Conservation (phyloP, 83 land plant genomes). For the Picea engelmannii region DNA sequence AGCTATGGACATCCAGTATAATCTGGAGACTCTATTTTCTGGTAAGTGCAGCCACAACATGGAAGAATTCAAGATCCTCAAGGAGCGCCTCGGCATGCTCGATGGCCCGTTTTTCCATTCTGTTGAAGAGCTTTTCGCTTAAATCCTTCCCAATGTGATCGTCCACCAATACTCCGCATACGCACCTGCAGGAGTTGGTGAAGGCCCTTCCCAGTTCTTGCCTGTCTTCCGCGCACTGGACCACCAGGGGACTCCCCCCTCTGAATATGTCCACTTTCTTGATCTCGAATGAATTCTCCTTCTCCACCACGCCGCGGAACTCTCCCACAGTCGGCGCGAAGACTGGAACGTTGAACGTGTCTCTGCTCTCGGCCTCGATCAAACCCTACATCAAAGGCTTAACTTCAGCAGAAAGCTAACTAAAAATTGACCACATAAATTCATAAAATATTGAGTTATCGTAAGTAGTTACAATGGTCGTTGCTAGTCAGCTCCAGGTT, state of each 20-base stretch:
- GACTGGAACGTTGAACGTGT: slow-evolving; percentile 64
- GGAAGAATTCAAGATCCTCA: slow-evolving; percentile 50
- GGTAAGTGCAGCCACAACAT: slow-evolving; percentile 44
- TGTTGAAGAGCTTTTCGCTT: slow-evolving; percentile 43
- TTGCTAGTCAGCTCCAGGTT: too few relatives aligned
- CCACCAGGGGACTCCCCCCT: slow-evolving; percentile 61
- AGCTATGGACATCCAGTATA: background rate
- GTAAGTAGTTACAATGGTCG: too few relatives aligned
- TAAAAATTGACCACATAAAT: too few relatives aligned
- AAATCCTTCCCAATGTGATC: slow-evolving; percentile 53
- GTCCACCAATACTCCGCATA: slow-evolving; percentile 56
- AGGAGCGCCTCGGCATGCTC: slow-evolving; percentile 41
- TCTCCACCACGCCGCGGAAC: slow-evolving; percentile 58
- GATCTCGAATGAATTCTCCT: slow-evolving; percentile 38
- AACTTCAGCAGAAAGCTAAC: too few relatives aligned
- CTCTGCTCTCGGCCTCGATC: slow-evolving; percentile 35
- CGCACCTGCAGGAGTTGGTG: slow-evolving; percentile 51
- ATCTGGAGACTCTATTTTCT: background rate
- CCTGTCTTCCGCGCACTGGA: slow-evolving; percentile 35
- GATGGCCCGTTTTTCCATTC: slow-evolving; percentile 37
- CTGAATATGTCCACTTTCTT: slow-evolving; percentile 44
- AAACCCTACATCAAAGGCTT: slow-evolving; percentile 33
- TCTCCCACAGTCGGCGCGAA: slow-evolving; percentile 54
- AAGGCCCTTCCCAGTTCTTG: slow-evolving; percentile 45
- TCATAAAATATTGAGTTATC: too few relatives aligned